These are phyloP conservation scores for Metschnikowia sp. DNA, from an alignment of 805 yeast species.

Conservation along the genomic window DNA sequence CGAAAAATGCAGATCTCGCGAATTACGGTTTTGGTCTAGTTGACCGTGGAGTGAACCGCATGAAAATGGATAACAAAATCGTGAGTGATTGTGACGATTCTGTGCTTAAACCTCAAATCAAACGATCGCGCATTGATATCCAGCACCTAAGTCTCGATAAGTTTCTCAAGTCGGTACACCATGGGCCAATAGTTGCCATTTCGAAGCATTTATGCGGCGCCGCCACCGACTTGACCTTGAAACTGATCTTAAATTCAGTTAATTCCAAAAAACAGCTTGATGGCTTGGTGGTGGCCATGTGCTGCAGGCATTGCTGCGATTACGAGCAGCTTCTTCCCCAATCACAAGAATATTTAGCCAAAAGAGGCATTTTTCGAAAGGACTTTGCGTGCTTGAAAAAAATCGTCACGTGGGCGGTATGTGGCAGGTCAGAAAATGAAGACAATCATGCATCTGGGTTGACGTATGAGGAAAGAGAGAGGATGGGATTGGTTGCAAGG, in stretches of 20 bases:
- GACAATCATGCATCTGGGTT: conserved; percentile 48
- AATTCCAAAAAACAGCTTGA: conserved; percentile 23
- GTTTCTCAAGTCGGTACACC: conserved; percentile 30
- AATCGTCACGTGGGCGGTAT: conserved; percentile 87
- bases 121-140: conserved; percentile 70
- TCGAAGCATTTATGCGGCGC: conserved; percentile 93
- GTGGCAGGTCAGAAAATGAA: conserved; percentile 49
- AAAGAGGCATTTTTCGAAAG: conserved; percentile 29
- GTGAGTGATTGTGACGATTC: conserved; percentile 45
- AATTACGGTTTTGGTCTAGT: conserved; percentile 53
- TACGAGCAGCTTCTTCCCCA: conserved; percentile 51
- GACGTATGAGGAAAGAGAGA: conserved; percentile 45
- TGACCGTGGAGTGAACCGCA: conserved; percentile 73
- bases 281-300: conserved; percentile 83
- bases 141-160: conserved; percentile 62
- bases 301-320: conserved; percentile 84
- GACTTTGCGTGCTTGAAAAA: conserved; percentile 52
- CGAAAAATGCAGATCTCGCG: not conserved
- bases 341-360: conserved; percentile 39
- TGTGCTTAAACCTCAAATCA: conserved; percentile 28
- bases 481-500: conserved; percentile 65
- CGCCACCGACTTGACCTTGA: conserved; percentile 83
- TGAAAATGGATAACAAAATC: conserved; percentile 76
- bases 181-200: conserved; percentile 49
- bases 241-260: conserved; percentile 49